phyloP scores from a whole-genome alignment of 2,329 filamentous ascomycete genomes.

The Neocatenulostroma microsporum region DNA sequence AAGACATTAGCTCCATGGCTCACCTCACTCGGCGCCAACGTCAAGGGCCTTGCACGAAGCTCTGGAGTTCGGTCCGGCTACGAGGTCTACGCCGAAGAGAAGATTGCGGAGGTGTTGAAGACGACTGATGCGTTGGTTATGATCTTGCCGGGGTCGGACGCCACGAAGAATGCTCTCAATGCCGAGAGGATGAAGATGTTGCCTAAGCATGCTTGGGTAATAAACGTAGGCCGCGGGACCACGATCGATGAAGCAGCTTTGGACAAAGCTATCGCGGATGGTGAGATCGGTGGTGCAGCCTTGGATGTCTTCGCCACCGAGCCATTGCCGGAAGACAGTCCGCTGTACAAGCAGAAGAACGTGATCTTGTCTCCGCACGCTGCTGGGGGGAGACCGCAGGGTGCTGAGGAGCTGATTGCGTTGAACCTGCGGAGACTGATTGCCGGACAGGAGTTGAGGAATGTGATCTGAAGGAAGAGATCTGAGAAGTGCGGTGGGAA shows the following conservation, averaged over 20 bases:
- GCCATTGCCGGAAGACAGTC: conserved; percentile 42
- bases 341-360: conserved; percentile 47
- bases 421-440: conserved; percentile 54
- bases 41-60: conserved; percentile 51
- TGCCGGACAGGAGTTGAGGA: conserved; percentile 53
- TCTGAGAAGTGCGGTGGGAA: no score
- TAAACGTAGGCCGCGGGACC: conserved; percentile 63
- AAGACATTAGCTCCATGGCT: conserved; percentile 52
- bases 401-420: conserved; percentile 51
- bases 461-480: conserved; percentile 36
- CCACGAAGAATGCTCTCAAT: conserved; percentile 50
- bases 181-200: conserved; percentile 46
- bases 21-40: conserved; percentile 48
- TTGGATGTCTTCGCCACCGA: conserved; percentile 46
- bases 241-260: conserved; percentile 48
- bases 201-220: conserved; percentile 55
- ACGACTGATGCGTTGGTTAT: conserved; percentile 59
- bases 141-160: conserved; percentile 54
- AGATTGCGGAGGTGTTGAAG: conserved; percentile 46
- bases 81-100: conserved; percentile 51
- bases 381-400: conserved; percentile 54
- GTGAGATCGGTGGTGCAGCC: conserved; percentile 42
- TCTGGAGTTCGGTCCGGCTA: conserved; percentile 52
- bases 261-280: conserved; percentile 38
- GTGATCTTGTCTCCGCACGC: conserved; percentile 50